Evolutionary conservation across 345 rosid genomes (phyloP).

Genomic region (Conringia planisiliqua): DNA sequence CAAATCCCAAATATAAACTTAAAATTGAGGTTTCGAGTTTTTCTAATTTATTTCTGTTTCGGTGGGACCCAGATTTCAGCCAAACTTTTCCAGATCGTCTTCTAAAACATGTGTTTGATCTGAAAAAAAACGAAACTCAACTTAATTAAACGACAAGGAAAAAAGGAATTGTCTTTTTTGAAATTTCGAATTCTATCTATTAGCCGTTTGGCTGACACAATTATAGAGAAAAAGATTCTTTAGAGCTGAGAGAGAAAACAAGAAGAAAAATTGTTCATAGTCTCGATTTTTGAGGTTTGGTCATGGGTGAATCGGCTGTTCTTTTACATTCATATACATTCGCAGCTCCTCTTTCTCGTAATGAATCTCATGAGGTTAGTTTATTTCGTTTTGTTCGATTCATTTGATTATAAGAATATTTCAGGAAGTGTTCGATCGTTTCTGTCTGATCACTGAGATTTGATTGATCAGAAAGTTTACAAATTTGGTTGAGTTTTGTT

Average conservation of each 20-base stretch:
- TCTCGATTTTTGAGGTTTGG: not conserved
- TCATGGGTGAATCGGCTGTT: constrained; percentile 79
- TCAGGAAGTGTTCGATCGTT: not conserved
- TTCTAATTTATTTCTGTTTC: not conserved
- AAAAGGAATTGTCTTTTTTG: not conserved
- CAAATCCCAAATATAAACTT: not conserved
- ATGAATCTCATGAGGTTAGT: constrained; percentile 65
- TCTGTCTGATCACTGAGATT: not conserved
- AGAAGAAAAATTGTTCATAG: not conserved
- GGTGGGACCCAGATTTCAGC: constrained; percentile 26
- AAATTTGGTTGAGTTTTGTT: not conserved
- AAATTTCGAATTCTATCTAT: constrained; percentile 7
- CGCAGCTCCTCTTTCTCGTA: constrained; percentile 38
- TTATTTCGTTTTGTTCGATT: not conserved
- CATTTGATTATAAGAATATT: not conserved
- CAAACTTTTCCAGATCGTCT: not conserved
- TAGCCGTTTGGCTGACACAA: constrained; percentile 23
- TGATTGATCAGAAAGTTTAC: constrained; percentile 2
- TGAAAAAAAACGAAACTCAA: not conserved
- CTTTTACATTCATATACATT: constrained; percentile 77
- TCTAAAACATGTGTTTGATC: constrained; percentile 21
- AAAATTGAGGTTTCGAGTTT: not conserved
- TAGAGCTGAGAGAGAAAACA: not conserved
- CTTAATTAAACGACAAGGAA: not conserved
- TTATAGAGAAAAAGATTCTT: not conserved